phyloP scores from a whole-genome alignment of 2,329 filamentous ascomycete genomes.

The Exophiala sp. region DNA sequence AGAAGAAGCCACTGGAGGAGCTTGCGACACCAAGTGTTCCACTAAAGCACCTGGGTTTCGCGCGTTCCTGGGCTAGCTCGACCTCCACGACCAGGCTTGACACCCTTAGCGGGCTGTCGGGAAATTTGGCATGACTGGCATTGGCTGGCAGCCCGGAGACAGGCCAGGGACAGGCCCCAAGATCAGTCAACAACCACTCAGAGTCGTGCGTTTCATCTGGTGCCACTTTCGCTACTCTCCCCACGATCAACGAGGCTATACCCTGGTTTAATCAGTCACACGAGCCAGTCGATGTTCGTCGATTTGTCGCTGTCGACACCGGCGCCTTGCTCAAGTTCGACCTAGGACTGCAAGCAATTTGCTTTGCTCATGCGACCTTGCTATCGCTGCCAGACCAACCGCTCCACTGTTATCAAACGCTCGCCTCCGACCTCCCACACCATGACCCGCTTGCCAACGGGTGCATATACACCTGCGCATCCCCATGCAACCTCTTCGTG shows the following conservation, averaged over 20 bases:
- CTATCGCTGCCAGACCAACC: constrained; percentile 9
- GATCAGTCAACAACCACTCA: constrained; percentile 6
- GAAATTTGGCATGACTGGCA: constrained; percentile 22
- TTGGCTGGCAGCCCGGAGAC: constrained; percentile 13
- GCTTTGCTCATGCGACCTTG: constrained; percentile 7
- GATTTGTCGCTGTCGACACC: constrained; percentile 9
- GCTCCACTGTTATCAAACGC: constrained; percentile 7
- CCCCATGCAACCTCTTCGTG: constrained; percentile 9
- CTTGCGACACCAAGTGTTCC: too few relatives aligned
- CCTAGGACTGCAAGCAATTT: constrained; percentile 16
- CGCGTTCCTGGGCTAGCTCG: constrained; percentile 12
- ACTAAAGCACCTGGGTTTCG: constrained; percentile 11
- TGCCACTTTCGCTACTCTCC: constrained; percentile 2
- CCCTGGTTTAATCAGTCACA: constrained; percentile 13
- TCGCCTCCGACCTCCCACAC: background rate
- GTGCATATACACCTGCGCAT: constrained; percentile 21
- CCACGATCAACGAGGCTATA: constrained; percentile 12
- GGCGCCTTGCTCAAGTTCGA: constrained; percentile 9
- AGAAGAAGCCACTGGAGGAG: too few relatives aligned
- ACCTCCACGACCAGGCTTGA: constrained; percentile 12
- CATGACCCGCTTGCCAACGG: constrained; percentile 11
- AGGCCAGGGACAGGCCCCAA: constrained; percentile 6
- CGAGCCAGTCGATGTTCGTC: constrained; percentile 9
- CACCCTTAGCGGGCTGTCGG: constrained; percentile 17
- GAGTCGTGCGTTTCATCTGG: constrained; percentile 1